A percentile compares a stretch with the other conserved stretches of the same genome.
These are phyloP conservation scores for Prillingera fragicola DNA, from an alignment of 1,284 basidiomycete genomes.

Conservation along the genomic window DNA sequence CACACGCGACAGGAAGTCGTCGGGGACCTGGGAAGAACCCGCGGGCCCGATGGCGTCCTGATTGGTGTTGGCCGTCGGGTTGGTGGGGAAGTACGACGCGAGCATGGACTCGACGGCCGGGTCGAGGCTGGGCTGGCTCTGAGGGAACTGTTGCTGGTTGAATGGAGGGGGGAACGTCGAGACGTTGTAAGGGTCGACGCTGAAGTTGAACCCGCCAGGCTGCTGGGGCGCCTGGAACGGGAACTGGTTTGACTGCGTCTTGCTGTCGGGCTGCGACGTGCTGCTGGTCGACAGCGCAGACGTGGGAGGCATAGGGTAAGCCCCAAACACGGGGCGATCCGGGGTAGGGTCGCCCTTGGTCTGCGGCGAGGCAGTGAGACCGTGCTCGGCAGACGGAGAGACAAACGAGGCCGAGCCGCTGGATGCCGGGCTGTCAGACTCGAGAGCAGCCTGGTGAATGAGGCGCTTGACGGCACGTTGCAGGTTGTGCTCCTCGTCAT, in stretches of 20 bases:
- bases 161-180: conserved; percentile 28
- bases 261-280: too few relatives aligned
- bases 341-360: conserved; percentile 20
- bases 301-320: conserved; percentile 44
- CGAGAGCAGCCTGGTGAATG: conserved; percentile 43
- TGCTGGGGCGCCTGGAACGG: too few relatives aligned
- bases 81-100: conserved; percentile 33
- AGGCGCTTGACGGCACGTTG: conserved; percentile 48
- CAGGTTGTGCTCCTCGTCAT: conserved; percentile 40
- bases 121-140: conserved; percentile 28
- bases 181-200: conserved; percentile 22
- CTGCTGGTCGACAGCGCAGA: too few relatives aligned
- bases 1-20: conserved; percentile 43
- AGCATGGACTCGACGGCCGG: conserved; percentile 41
- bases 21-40: conserved; percentile 25
- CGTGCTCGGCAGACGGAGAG: conserved; percentile 10
- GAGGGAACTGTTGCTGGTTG: conserved; percentile 33
- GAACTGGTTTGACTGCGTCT: too few relatives aligned
- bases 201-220: conserved; percentile 24
- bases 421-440: conserved; percentile 32
- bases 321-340: conserved; percentile 41
- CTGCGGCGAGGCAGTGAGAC: conserved; percentile 1
- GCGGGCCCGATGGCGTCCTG: conserved; percentile 10
- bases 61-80: background rate
- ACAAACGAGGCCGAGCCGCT: conserved; percentile 14